Evolutionary conservation across 2,329 filamentous ascomycete species (phyloP).

Genomic region (Calonectria multiphialidica): DNA sequence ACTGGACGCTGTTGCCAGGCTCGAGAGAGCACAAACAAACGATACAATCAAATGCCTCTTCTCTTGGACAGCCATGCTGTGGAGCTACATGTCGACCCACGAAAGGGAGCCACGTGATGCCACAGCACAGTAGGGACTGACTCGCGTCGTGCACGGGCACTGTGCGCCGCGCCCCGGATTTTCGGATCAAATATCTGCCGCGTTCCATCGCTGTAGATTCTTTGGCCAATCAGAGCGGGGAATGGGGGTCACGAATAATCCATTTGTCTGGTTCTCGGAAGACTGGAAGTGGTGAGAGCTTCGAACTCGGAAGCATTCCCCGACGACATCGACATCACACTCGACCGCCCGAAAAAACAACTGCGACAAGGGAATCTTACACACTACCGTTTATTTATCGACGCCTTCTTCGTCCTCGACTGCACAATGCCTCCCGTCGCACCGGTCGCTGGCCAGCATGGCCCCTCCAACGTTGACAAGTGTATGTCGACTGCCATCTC

Average conservation of each 20-base stretch:
- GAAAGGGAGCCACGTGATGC: conserved; percentile 51
- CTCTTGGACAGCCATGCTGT: conserved; percentile 35
- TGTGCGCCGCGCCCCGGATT: conserved; percentile 41
- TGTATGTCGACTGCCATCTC: conserved; percentile 48
- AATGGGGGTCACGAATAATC: conserved; percentile 3
- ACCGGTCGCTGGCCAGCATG: conserved; percentile 56
- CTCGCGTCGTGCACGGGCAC: conserved; percentile 32
- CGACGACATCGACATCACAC: not conserved
- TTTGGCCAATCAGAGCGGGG: conserved; percentile 42
- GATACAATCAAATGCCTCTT: conserved; percentile 42
- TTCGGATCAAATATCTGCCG: conserved; percentile 46
- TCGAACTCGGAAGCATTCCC: conserved; percentile 17
- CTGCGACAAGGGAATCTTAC: not conserved
- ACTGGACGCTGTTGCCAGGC: conserved; percentile 10
- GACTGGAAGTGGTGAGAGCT: conserved; percentile 22
- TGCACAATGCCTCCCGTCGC: conserved; percentile 57
- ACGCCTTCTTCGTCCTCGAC: not conserved
- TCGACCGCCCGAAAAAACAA: not conserved
- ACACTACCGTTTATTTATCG: not conserved
- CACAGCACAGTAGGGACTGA: conserved; percentile 40
- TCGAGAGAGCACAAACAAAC: conserved; percentile 26
- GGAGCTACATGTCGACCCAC: conserved; percentile 45
- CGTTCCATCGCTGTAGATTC: not conserved
- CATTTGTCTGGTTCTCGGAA: conserved; percentile 8
- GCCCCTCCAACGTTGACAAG: conserved; percentile 68